Conservation (phyloP, 176 grass and related monocot species). For the Miscanthus lutarioriparius region DNA sequence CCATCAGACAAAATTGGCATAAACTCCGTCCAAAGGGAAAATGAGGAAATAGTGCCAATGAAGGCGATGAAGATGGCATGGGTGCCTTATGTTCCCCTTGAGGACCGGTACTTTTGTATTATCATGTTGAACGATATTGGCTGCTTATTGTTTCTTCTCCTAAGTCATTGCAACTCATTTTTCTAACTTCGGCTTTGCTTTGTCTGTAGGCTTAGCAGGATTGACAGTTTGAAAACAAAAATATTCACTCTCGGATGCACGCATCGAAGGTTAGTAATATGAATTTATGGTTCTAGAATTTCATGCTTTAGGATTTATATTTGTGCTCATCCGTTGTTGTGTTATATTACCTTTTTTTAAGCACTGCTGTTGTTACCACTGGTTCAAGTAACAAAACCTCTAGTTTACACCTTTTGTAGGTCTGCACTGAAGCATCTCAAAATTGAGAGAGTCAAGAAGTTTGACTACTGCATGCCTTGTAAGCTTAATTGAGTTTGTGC, state of each 20-base stretch:
- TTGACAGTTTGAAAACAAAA: constrained; percentile 64
- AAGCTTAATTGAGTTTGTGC: constrained; percentile 38
- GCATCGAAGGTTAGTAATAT: constrained; percentile 73
- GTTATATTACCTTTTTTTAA: not conserved
- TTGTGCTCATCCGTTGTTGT: not conserved
- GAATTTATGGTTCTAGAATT: not conserved
- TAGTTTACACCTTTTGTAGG: constrained; percentile 42
- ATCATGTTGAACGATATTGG: constrained; percentile 14
- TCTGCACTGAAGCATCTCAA: constrained; percentile 85
- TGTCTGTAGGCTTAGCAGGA: constrained; percentile 54
- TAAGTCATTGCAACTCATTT: not conserved
- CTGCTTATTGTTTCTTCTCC: constrained; percentile 9
- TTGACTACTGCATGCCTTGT: constrained; percentile 98
- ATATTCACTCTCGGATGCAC: constrained; percentile 56
- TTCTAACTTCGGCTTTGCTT: constrained; percentile 23
- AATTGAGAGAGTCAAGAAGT: constrained; percentile 83
- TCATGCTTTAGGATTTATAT: not conserved
- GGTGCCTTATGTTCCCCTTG: constrained; percentile 88
- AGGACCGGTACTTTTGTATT: constrained; percentile 61
- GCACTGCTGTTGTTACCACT: not conserved
- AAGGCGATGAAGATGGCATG: constrained; percentile 96
- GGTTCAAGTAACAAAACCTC: not conserved
- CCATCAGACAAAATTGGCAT: constrained; percentile 91
- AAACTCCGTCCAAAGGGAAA: constrained; percentile 94
- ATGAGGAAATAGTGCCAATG: constrained; percentile 89